Conservation (phyloP, 495 filamentous ascomycete genomes). For the Tuber aestivum region DNA sequence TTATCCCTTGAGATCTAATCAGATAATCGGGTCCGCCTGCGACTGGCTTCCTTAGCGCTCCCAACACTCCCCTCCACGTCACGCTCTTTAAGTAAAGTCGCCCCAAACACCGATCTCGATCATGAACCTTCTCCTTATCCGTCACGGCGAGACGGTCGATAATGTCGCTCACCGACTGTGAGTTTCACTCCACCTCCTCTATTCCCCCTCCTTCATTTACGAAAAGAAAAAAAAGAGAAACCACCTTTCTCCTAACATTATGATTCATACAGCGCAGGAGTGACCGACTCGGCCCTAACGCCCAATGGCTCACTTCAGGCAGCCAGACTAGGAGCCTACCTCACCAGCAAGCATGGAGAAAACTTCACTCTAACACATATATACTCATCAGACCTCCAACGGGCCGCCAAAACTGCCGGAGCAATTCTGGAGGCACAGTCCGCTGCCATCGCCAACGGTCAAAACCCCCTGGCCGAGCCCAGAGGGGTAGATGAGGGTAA, state of each 20-base stretch:
- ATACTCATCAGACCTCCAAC: conserved; percentile 73
- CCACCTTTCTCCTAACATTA: conserved; percentile 33
- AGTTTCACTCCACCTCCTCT: conserved; percentile 31
- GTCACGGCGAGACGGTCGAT: conserved; percentile 83
- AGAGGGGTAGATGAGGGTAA: conserved; percentile 4
- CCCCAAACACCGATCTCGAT: neutral
- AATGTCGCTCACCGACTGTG: conserved; percentile 75
- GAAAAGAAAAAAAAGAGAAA: conserved; percentile 10
- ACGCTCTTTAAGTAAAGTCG: neutral
- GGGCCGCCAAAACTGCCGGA: conserved; percentile 65
- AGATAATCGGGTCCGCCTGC: neutral
- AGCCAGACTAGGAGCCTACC: conserved; percentile 55
- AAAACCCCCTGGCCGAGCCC: neutral
- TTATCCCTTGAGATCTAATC: neutral
- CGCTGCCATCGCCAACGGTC: conserved; percentile 13
- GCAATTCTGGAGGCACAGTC: conserved; percentile 55
- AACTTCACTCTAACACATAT: conserved; percentile 53
- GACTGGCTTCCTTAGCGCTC: neutral
- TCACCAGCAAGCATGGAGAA: conserved; percentile 49
- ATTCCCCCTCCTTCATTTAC: neutral
- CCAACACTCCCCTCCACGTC: neutral
- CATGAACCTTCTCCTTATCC: conserved; percentile 71
- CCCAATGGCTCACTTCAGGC: conserved; percentile 76
- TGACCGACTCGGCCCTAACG: conserved; percentile 70
- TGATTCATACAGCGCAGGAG: conserved; percentile 59